These are phyloP conservation scores for Lactarius evosmus DNA, from an alignment of 768 basidiomycete genomes.

Conservation along the genomic window DNA sequence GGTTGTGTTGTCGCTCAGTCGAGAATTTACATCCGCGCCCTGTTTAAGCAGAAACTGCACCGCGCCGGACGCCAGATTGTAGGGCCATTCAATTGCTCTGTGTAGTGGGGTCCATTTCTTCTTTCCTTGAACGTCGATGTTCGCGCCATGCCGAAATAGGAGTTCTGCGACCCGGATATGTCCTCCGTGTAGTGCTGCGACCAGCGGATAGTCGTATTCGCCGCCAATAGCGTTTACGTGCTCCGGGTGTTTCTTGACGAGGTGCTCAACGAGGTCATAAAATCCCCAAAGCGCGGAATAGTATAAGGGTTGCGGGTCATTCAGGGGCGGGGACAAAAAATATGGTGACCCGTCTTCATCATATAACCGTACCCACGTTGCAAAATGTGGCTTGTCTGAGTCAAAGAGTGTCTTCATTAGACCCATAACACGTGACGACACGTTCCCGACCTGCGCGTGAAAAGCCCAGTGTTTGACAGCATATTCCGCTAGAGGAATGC, in stretches of 20 bases:
- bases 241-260: neutral
- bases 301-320: neutral
- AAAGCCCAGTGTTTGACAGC: neutral
- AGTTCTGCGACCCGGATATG: neutral
- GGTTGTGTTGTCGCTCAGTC: neutral
- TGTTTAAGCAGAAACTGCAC: neutral
- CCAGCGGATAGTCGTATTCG: neutral
- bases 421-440: neutral
- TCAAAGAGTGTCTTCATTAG: neutral
- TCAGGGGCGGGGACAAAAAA: neutral
- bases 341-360: neutral
- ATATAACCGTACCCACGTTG: neutral
- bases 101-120: neutral
- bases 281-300: neutral
- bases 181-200: neutral
- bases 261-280: neutral
- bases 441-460: neutral
- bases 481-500: neutral
- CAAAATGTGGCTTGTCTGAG: neutral
- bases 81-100: neutral
- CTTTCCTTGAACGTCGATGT: neutral
- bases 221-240: neutral
- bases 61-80: neutral
- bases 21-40: neutral
- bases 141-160: neutral